A percentile compares a stretch with the other conserved stretches of the same genome.
Conservation (phyloP, 1,284 basidiomycete species). For the Cutaneotrichosporon dermatis region DNA sequence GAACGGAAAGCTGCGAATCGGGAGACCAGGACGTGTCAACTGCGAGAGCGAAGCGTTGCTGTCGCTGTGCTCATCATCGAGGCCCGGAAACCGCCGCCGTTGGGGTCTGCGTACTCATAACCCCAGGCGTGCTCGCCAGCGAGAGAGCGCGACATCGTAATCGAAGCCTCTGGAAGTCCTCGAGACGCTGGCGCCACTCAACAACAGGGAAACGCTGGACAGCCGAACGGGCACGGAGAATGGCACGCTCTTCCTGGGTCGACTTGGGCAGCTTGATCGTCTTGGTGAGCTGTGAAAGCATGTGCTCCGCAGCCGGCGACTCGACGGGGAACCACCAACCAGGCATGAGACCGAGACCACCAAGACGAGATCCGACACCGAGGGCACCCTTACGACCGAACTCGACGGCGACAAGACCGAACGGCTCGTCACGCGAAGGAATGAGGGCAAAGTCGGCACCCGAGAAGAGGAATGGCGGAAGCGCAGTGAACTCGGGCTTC, state of each 20-base stretch:
- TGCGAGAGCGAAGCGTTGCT: conserved; percentile 47
- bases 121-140: conserved; percentile 71
- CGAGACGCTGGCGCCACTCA: conserved; percentile 89
- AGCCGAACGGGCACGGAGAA: conserved; percentile 83
- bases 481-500: conserved; percentile 86
- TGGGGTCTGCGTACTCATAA: conserved; percentile 38
- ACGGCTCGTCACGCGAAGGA: conserved; percentile 89
- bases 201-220: conserved; percentile 93
- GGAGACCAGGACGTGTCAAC: conserved; percentile 44
- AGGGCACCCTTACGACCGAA: conserved; percentile 92
- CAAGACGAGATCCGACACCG: conserved; percentile 84
- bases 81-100: conserved; percentile 2
- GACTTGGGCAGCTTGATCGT: conserved; percentile 90
- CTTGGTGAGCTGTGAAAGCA: conserved; percentile 90
- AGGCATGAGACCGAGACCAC: conserved; percentile 91
- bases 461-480: conserved; percentile 88
- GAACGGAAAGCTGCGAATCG: conserved; percentile 33
- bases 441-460: conserved; percentile 91
- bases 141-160: conserved; percentile 62
- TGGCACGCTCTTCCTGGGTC: conserved; percentile 79
- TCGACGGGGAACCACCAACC: conserved; percentile 98
- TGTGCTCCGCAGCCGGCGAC: conserved; percentile 80
- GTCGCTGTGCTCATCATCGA: conserved; percentile 14
- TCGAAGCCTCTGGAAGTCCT: conserved; percentile 85
- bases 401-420: conserved; percentile 89